Percentiles rank a stretch among this genome's conserved stretches.
phyloP scores from a whole-genome alignment of 2,329 filamentous ascomycete species.

The Beauveria varroae region DNA sequence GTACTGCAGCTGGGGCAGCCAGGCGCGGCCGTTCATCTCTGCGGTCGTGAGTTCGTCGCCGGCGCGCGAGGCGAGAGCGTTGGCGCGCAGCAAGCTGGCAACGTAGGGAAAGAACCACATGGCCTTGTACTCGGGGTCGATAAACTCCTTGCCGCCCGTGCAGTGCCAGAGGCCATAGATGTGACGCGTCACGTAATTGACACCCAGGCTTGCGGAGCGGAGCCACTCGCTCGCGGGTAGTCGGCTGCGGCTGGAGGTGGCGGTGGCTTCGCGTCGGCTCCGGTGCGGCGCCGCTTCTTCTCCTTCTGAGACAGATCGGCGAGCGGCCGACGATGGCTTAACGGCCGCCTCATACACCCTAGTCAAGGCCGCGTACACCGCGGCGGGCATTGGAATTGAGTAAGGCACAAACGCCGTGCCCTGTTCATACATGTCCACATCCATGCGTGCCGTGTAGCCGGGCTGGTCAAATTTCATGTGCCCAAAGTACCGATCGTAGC shows the following conservation, averaged over 20 bases:
- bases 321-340: slow-evolving; percentile 12
- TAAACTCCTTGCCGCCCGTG: slow-evolving; percentile 17
- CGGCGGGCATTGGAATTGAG: slow-evolving; percentile 24
- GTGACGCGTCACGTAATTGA: slow-evolving; percentile 17
- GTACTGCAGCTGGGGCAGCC: slow-evolving; percentile 3
- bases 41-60: neutral
- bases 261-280: neutral
- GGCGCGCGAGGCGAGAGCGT: slow-evolving; percentile 6
- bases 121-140: slow-evolving; percentile 15
- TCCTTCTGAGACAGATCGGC: neutral
- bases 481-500: slow-evolving; percentile 27
- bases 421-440: slow-evolving; percentile 19
- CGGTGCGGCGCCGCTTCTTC: neutral
- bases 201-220: slow-evolving; percentile 24
- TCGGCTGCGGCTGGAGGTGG: neutral
- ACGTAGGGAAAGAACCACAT: slow-evolving; percentile 17
- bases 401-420: slow-evolving; percentile 22
- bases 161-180: slow-evolving; percentile 20
- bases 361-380: slow-evolving; percentile 21
- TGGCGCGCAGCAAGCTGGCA: slow-evolving; percentile 8
- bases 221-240: slow-evolving; percentile 22
- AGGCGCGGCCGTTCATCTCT: slow-evolving; percentile 7
- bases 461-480: slow-evolving; percentile 25
- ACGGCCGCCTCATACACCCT: slow-evolving; percentile 23
- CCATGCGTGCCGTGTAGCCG: slow-evolving; percentile 18